Evolutionary conservation across 352 stramenopile genomes (phyloP).

Genomic region (Phytophthora europaea): DNA sequence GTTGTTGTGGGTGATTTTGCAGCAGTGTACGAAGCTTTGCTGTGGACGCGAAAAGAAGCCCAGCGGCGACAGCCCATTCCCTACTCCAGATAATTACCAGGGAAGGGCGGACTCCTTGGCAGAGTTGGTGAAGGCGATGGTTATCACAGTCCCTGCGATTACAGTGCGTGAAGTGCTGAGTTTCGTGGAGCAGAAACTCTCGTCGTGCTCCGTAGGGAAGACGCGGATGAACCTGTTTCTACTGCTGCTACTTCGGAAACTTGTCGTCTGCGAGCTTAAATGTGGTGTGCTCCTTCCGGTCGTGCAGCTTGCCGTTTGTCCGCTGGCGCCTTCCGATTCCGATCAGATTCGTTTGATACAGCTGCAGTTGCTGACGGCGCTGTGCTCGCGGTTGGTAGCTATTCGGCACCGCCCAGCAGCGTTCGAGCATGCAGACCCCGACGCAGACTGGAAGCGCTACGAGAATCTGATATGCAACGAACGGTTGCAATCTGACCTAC

Average conservation of each 20-base stretch:
- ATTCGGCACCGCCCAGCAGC: constrained; percentile 18
- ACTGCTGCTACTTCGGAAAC: constrained; percentile 60
- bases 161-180: constrained; percentile 38
- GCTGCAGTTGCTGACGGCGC: constrained; percentile 58
- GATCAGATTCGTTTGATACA: constrained; percentile 59
- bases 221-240: constrained; percentile 66
- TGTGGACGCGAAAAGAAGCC: constrained; percentile 52
- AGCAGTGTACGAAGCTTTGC: constrained; percentile 68
- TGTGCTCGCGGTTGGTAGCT: constrained; percentile 48
- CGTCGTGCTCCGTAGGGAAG: constrained; percentile 49
- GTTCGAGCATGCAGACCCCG: constrained; percentile 6
- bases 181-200: constrained; percentile 63
- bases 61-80: not conserved
- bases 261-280: constrained; percentile 40
- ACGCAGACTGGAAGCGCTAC: constrained; percentile 34
- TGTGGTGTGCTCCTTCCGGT: constrained; percentile 41
- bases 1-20: constrained; percentile 61
- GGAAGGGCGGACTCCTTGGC: constrained; percentile 48
- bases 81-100: constrained; percentile 30
- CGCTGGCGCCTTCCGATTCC: constrained; percentile 38
- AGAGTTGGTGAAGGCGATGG: constrained; percentile 58
- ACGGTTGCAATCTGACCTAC: constrained; percentile 57
- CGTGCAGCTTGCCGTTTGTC: constrained; percentile 56
- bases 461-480: constrained; percentile 61
- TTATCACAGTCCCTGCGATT: constrained; percentile 26